Percentiles rank a stretch among this genome's conserved stretches.
phyloP scores from a whole-genome alignment of 352 stramenopile genomes.

The Pythium utonaiense region DNA sequence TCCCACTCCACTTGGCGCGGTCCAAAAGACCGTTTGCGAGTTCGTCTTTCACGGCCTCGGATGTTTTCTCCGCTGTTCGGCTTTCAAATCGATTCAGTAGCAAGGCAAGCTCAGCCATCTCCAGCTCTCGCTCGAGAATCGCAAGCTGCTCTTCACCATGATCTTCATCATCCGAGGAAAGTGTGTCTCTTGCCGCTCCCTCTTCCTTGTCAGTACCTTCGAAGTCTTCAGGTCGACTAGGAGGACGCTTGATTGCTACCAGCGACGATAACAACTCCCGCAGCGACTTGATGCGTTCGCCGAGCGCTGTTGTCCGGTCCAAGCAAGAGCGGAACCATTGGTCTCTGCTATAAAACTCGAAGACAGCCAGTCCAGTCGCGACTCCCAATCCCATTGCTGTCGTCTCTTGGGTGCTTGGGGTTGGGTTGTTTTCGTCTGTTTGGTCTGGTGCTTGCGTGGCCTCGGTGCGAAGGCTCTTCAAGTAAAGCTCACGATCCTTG shows the following conservation, averaged over 20 bases:
- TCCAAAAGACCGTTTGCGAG: background rate
- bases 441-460: background rate
- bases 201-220: background rate
- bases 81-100: conserved; percentile 39
- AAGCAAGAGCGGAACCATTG: conserved; percentile 29
- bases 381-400: conserved; percentile 11
- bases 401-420: background rate
- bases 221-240: background rate
- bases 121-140: conserved; percentile 1
- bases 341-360: conserved; percentile 29
- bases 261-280: conserved; percentile 19
- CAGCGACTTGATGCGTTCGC: conserved; percentile 20
- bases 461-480: background rate
- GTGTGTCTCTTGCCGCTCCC: background rate
- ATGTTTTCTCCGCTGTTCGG: conserved; percentile 28
- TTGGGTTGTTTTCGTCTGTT: background rate
- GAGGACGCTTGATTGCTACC: background rate
- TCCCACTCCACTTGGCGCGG: background rate
- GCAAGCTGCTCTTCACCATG: conserved; percentile 1
- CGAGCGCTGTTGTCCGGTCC: conserved; percentile 24
- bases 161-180: background rate
- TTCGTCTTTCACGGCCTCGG: conserved; percentile 12
- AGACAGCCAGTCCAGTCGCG: conserved; percentile 12
- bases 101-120: conserved; percentile 13
- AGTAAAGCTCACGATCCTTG: conserved; percentile 23